Evolutionary conservation across 768 basidiomycete species (phyloP).

Genomic region (Rickenella mellea): DNA sequence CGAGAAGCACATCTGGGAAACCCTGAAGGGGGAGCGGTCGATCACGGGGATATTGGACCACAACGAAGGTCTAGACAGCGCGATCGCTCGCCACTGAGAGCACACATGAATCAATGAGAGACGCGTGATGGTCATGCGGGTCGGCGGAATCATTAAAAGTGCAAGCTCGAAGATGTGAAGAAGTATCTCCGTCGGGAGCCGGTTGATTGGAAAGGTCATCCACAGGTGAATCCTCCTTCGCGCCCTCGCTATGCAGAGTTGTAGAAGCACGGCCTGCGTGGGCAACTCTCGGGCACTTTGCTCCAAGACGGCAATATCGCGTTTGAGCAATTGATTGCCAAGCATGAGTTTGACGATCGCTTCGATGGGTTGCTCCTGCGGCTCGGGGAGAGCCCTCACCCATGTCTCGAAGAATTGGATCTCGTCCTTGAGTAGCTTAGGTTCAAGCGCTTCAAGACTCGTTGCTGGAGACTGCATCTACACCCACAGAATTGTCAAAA

Average conservation of each 20-base stretch:
- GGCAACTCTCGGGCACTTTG: constrained; percentile 13
- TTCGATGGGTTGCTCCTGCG: background rate
- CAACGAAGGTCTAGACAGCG: constrained; percentile 37
- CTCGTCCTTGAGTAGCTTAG: too few relatives aligned
- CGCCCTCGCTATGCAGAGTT: constrained; percentile 10
- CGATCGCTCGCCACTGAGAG: constrained; percentile 40
- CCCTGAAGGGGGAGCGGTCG: constrained; percentile 37
- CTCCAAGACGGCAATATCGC: constrained; percentile 15
- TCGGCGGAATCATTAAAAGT: constrained; percentile 37
- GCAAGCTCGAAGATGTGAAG: constrained; percentile 48
- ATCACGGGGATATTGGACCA: constrained; percentile 65
- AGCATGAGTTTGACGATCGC: background rate
- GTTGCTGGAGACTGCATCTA: too few relatives aligned
- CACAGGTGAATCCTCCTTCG: constrained; percentile 13
- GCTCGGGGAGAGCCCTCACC: background rate
- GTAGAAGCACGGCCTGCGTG: background rate
- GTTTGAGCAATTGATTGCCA: constrained; percentile 9
- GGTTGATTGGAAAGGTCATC: constrained; percentile 47
- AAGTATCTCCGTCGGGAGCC: constrained; percentile 59
- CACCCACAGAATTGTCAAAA: too few relatives aligned
- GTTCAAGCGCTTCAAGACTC: too few relatives aligned
- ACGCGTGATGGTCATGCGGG: constrained; percentile 25
- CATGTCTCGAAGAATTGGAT: background rate
- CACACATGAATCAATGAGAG: constrained; percentile 52
- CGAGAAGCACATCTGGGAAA: constrained; percentile 47